These are phyloP conservation scores for Chaetomium strumarium DNA, from an alignment of 2,329 filamentous ascomycete species.

Conservation along the genomic window DNA sequence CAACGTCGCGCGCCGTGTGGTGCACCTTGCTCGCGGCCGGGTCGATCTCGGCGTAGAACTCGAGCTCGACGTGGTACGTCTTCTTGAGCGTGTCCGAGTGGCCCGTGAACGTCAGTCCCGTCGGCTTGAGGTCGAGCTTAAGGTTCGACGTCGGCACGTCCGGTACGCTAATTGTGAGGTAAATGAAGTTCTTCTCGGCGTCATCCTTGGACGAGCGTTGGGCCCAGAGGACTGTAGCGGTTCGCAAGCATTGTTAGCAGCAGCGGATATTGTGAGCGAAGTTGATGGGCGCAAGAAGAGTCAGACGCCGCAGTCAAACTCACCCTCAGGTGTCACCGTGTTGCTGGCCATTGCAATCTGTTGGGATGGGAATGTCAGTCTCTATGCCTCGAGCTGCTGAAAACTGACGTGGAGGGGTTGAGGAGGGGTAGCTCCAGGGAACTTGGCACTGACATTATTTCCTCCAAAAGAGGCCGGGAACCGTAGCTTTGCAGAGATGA, in stretches of 20 bases:
- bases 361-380: constrained; percentile 4
- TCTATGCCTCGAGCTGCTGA: not conserved
- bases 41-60: constrained; percentile 90
- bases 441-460: constrained; percentile 8
- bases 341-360: constrained; percentile 20
- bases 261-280: not conserved
- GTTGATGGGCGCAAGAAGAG: not conserved
- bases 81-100: constrained; percentile 77
- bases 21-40: constrained; percentile 74
- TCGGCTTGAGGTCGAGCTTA: constrained; percentile 78
- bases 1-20: constrained; percentile 82
- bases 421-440: constrained; percentile 23
- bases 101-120: constrained; percentile 73
- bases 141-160: constrained; percentile 72
- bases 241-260: not conserved
- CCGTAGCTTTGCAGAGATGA: not conserved
- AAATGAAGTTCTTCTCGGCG: constrained; percentile 85
- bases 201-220: constrained; percentile 85
- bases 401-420: not conserved
- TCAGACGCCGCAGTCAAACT: constrained; percentile 7
- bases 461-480: not conserved
- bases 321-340: constrained; percentile 27
- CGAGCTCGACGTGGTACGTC: constrained; percentile 78
- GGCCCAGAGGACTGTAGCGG: constrained; percentile 78
- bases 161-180: constrained; percentile 82